Conservation (phyloP, 495 filamentous ascomycete species). For the Parathielavia appendiculata region DNA sequence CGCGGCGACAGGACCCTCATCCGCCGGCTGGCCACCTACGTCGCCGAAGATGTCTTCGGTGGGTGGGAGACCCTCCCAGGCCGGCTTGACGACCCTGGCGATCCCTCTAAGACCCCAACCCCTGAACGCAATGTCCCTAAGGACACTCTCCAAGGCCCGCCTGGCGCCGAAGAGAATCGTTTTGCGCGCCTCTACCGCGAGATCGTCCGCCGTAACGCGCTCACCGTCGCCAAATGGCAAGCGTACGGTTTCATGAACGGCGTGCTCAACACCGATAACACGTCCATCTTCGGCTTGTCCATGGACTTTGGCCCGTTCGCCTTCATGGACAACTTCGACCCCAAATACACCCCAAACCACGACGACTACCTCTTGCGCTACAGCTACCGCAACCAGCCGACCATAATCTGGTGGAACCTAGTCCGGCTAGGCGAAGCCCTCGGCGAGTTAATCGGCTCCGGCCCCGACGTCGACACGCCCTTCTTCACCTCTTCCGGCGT, state of each 20-base stretch:
- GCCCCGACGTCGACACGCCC: constrained; percentile 58
- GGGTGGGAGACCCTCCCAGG: constrained; percentile 78
- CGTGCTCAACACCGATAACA: constrained; percentile 93
- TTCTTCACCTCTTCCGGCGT: constrained; percentile 69
- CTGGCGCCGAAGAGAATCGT: constrained; percentile 69
- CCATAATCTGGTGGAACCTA: constrained; percentile 98
- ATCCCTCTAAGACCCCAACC: constrained; percentile 34
- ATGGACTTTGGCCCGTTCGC: constrained; percentile 96
- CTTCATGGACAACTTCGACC: constrained; percentile 94
- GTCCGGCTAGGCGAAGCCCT: constrained; percentile 87
- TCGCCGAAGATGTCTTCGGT: constrained; percentile 76
- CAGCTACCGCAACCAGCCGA: constrained; percentile 87
- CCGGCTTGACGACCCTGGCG: constrained; percentile 45
- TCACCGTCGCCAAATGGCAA: constrained; percentile 90
- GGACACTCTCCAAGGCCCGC: constrained; percentile 57
- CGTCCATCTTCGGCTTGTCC: constrained; percentile 77
- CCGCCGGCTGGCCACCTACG: constrained; percentile 68
- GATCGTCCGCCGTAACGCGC: constrained; percentile 77
- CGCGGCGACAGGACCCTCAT: constrained; percentile 73
- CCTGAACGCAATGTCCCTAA: constrained; percentile 45
- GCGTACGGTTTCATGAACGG: constrained; percentile 98
- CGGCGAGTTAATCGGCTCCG: constrained; percentile 80
- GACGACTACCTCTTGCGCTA: constrained; percentile 87
- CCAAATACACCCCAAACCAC: constrained; percentile 91
- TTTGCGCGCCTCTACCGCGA: constrained; percentile 84